phyloP scores from a whole-genome alignment of 345 rosid genomes.

The Hirschfeldia incana region DNA sequence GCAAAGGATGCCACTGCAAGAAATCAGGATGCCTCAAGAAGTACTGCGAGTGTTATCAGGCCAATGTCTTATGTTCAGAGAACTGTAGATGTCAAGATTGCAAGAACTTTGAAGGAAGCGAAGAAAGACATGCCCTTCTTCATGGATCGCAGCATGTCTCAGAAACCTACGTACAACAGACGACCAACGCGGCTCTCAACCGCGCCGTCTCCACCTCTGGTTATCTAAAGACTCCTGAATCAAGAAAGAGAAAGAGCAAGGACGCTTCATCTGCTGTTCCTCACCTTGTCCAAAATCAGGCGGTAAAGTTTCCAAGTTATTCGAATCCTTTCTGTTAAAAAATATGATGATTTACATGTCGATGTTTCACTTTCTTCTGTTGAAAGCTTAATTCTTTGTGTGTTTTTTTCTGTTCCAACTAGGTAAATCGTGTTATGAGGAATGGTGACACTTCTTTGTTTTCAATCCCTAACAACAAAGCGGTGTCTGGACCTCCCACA shows the following conservation, averaged over 20 bases:
- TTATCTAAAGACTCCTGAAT: slow-evolving; percentile 43
- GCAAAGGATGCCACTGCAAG: slow-evolving; percentile 88
- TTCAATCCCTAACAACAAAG: slow-evolving; percentile 42
- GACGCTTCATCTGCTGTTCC: slow-evolving; percentile 38
- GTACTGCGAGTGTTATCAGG: slow-evolving; percentile 94
- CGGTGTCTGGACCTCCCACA: slow-evolving; percentile 43
- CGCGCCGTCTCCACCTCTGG: slow-evolving; percentile 69
- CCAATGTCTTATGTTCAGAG: slow-evolving; percentile 75
- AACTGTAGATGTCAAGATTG: slow-evolving; percentile 83
- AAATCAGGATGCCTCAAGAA: slow-evolving; percentile 89
- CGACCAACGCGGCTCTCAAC: slow-evolving; percentile 69
- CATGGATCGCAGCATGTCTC: slow-evolving; percentile 46
- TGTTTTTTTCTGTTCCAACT: slow-evolving; percentile 10
- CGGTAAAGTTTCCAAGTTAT: slow-evolving; percentile 38
- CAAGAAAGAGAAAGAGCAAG: slow-evolving; percentile 60
- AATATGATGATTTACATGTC: background rate
- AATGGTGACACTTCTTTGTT: slow-evolving; percentile 39
- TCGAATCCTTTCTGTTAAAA: background rate
- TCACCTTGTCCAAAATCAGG: slow-evolving; percentile 33
- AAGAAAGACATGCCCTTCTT: slow-evolving; percentile 52
- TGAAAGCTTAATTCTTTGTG: background rate
- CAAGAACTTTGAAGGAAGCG: slow-evolving; percentile 77
- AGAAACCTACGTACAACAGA: slow-evolving; percentile 52
- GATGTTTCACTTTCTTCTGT: slow-evolving; percentile 6
- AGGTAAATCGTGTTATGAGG: slow-evolving; percentile 40